A percentile compares a stretch with the other conserved stretches of the same genome.
Conservation (phyloP, 2,329 filamentous ascomycete genomes). For the Neoscytalidium dimidiatum region DNA sequence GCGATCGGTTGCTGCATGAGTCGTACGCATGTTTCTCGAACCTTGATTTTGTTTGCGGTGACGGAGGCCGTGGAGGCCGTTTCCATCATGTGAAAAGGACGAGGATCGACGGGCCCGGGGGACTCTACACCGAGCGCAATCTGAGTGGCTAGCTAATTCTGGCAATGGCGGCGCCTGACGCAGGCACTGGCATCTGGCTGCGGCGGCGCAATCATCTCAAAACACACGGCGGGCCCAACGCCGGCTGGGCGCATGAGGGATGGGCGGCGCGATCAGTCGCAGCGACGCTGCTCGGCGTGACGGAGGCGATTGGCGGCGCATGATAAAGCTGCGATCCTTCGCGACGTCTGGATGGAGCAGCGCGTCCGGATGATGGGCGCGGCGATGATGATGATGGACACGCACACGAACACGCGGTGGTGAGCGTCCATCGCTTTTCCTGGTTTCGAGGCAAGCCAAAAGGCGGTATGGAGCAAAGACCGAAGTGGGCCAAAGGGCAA, state of each 20-base stretch:
- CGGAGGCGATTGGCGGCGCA: conserved; percentile 5
- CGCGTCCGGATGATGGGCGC: neutral
- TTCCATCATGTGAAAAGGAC: conserved; percentile 5
- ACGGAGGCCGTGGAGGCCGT: neutral
- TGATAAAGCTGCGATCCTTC: conserved; percentile 7
- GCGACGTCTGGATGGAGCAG: neutral
- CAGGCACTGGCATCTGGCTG: conserved; percentile 13
- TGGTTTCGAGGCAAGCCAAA: neutral
- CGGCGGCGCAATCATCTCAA: conserved; percentile 9
- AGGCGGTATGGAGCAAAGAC: conserved; percentile 13
- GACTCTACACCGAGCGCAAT: conserved; percentile 1
- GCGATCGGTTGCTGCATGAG: neutral
- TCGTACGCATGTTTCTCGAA: neutral
- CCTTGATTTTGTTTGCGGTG: neutral
- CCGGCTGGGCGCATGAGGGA: conserved; percentile 11
- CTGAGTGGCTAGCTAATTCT: conserved; percentile 9
- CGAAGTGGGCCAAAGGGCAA: conserved; percentile 13
- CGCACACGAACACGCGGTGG: neutral
- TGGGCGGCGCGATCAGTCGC: neutral
- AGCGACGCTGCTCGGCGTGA: neutral
- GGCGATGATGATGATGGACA: too few species aligned
- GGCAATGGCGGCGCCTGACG: conserved; percentile 13
- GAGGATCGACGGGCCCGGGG: conserved; percentile 4
- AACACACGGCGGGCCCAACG: conserved; percentile 1
- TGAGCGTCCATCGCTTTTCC: too few species aligned